phyloP scores from a whole-genome alignment of 208 protist genomes.

The Trypanosomatidae sp. region DNA sequence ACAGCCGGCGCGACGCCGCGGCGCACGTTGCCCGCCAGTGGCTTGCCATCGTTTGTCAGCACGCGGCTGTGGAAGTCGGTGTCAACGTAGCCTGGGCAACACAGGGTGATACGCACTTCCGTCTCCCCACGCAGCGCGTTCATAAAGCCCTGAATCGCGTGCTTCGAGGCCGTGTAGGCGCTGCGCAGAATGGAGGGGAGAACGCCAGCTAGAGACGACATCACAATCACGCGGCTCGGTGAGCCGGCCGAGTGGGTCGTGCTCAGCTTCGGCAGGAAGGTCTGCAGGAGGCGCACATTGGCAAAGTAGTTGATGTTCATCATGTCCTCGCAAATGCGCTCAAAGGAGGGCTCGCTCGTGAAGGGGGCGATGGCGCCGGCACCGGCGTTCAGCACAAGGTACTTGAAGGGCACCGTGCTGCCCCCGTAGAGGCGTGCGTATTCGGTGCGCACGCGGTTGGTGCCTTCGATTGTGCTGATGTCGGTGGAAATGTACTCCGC shows the following conservation, averaged over 20 bases:
- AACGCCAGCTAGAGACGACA: conserved; percentile 79
- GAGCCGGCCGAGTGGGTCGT: conserved; percentile 27
- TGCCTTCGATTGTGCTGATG: conserved; percentile 47
- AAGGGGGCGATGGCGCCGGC: conserved; percentile 76
- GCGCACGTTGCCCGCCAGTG: conserved; percentile 38
- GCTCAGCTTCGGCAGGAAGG: conserved; percentile 53
- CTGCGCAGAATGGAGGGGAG: conserved; percentile 76
- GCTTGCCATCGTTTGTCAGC: conserved; percentile 35
- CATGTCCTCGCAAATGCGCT: conserved; percentile 54
- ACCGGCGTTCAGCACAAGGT: conserved; percentile 85
- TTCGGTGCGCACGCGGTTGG: conserved; percentile 25
- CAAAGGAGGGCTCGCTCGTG: conserved; percentile 42
- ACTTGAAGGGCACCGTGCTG: conserved; percentile 35
- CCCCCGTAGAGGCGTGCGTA: conserved; percentile 24
- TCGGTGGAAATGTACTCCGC: conserved; percentile 58
- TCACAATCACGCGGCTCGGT: conserved; percentile 66
- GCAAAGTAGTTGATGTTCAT: conserved; percentile 90
- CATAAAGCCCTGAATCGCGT: conserved; percentile 88
- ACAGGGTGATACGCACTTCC: conserved; percentile 66
- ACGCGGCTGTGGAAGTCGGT: conserved; percentile 81
- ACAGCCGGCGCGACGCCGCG: conserved; percentile 56
- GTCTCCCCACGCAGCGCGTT: conserved; percentile 86
- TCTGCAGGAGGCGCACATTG: conserved; percentile 81
- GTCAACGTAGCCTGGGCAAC: conserved; percentile 85
- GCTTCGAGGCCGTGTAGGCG: conserved; percentile 85